These are phyloP conservation scores for Amphicarpaea edgeworthii DNA, from an alignment of 306 rosid species.

Conservation along the genomic window DNA sequence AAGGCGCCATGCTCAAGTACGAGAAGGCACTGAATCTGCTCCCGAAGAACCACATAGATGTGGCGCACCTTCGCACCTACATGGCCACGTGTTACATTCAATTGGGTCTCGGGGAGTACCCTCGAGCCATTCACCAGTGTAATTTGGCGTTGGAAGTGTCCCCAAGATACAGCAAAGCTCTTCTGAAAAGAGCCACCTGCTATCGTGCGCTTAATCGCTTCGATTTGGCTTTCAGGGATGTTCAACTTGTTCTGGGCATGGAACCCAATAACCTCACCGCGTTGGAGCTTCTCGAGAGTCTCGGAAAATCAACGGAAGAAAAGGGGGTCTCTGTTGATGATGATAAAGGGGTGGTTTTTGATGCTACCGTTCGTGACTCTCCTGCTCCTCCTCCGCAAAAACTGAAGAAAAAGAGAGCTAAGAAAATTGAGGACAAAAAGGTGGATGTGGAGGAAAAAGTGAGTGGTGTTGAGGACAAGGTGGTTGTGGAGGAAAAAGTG, in stretches of 20 bases:
- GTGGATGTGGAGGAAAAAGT: background rate
- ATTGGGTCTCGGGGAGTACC: constrained; percentile 24
- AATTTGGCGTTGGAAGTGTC: constrained; percentile 14
- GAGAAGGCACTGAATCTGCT: constrained; percentile 26
- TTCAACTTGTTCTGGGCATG: background rate
- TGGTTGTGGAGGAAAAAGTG: background rate
- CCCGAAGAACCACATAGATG: constrained; percentile 19
- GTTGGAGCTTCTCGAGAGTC: background rate
- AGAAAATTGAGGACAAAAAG: background rate
- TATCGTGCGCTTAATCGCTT: constrained; percentile 28
- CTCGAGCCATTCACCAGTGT: constrained; percentile 25
- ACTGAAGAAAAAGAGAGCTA: constrained; percentile 11
- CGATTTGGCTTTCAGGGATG: constrained; percentile 16
- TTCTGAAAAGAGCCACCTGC: constrained; percentile 17
- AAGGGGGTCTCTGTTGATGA: constrained; percentile 18
- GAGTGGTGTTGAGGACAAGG: background rate
- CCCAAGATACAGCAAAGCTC: constrained; percentile 1
- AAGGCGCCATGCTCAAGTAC: constrained; percentile 32
- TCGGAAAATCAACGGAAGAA: background rate
- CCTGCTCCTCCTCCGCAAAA: background rate
- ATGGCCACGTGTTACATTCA: constrained; percentile 29
- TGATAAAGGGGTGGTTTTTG: background rate
- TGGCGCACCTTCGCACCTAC: constrained; percentile 19
- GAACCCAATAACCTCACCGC: constrained; percentile 16
- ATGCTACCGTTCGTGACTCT: background rate